Base-by-base conservation (phyloP, 2,329 filamentous ascomycete species). In the Fusarium sp. region DNA sequence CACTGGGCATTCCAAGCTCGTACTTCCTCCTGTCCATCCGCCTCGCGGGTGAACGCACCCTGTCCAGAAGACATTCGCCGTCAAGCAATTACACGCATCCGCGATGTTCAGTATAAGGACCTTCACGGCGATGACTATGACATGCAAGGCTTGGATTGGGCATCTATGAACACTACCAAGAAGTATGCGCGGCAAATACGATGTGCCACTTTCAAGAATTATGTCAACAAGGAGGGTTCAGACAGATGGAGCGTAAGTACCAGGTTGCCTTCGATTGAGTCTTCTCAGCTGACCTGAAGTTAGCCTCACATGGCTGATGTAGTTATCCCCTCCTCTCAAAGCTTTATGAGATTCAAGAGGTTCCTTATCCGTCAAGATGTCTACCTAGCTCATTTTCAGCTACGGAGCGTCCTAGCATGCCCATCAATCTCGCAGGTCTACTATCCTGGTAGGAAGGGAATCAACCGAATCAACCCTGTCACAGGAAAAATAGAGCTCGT, bases 351-450 rank as follows among this genome's bases (percentile, higher is more conserved):
- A 55, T 92, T 91, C 76, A 84, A 84, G 44, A 84, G 82, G 42
- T 90, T 90, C 84, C 83, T 87, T 67, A 82, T 91, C 45, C 83
- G 85, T 49, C 83, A 82, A 25, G 83, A 89, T 55, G 82, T 89
- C 29, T 83, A 85, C 67, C 79, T 92, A 22, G 83, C 88, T n/a
- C 90, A 92, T 79, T 92, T 92, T 68, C 90, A 92, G 76, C 82
- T 92, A 17, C 88, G 90, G 46, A 91, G 90, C 73, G 83, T 91
- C 20, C 80, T 92, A 25, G 88, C 88, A 5, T 87, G 86, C 74
- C 84, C 87, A 9, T 88, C 87, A 13, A 83, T 86, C 36, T 86
- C 85, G 11, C 85, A 87, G 45, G 83, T 85, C 13, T 92, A 88
- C 76, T 92, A 91, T 73, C 86, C 89, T 5, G 84, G 84, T 39